Base-by-base conservation (phyloP, 2,329 filamentous ascomycete genomes). In the Byssothecium circinans region DNA sequence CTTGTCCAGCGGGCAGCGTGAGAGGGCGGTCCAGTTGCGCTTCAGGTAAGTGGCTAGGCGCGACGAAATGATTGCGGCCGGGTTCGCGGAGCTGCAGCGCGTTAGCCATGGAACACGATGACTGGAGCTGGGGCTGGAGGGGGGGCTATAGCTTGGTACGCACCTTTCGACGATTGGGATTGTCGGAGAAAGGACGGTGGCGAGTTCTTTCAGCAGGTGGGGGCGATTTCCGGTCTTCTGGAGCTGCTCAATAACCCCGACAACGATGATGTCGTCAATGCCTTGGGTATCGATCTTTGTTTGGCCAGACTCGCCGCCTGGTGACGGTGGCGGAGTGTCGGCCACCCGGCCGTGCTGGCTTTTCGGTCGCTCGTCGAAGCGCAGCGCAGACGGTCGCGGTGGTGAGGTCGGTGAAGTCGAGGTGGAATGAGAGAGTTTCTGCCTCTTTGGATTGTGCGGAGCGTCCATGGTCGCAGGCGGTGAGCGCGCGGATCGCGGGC, bases 181-280 rank as follows among this genome's bases (percentile, higher is more conserved):
- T 52, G 83, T 83, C 52, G 83, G 82, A 58, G 88, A 83, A 50
- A 97, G 80, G 42, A 95, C 82, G 12, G 85, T 82, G 43, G 91
- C 90, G 38, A 99, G 81, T 74, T 97, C 92, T 74, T 96, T 96
- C 54, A 97, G 90, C 23, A 97, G 79, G 73, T 96, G 92, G 46
- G 94, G 94, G 45, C 91, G 82, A 73, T 99, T 99, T 52, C 85
- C 88, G 1, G 91, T 95, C 69, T 87, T 87, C 71, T 96, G 86
- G 46, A 99, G 78, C 74, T 95, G 91, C 60, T 89, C 75, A 63
- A 97, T 89, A 40, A 95, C 90, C 14, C 85, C 90, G 67, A 95
- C 87, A 42, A 99, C 92, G 61, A 99, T 95, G 65, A 96, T 91
- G 71, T 99, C 94, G 67, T 91, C 90, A 73, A 97, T 91, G 32